Evolutionary conservation across 164 flowering plant genomes (phyloP).

Genomic region (Houttuynia cordata): DNA sequence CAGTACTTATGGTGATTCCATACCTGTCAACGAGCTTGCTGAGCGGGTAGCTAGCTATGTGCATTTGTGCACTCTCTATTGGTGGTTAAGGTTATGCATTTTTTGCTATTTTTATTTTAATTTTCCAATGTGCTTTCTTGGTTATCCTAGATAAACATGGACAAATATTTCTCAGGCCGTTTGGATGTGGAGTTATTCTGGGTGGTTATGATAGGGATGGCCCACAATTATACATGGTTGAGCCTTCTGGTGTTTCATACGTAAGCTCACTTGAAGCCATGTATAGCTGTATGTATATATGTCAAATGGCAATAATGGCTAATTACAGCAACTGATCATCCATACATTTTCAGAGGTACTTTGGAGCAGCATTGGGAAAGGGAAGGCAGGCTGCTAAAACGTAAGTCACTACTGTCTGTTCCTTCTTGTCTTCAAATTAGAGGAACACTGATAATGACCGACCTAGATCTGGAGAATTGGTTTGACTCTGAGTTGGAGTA

Average conservation of each 20-base stretch:
- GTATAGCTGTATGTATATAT: background rate
- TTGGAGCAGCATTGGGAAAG: conserved; percentile 93
- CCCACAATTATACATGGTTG: conserved; percentile 86
- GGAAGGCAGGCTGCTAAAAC: conserved; percentile 95
- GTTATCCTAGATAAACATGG: conserved; percentile 5
- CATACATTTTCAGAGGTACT: conserved; percentile 44
- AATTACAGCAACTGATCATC: background rate
- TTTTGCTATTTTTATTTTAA: background rate
- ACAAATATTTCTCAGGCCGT: conserved; percentile 45
- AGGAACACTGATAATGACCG: background rate
- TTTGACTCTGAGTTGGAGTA: no score
- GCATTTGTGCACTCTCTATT: conserved; percentile 88
- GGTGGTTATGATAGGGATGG: conserved; percentile 98
- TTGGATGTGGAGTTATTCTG: conserved; percentile 94
- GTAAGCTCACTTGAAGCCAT: conserved; percentile 34
- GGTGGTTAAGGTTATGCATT: conserved; percentile 87
- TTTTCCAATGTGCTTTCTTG: background rate
- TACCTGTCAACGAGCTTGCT: conserved; percentile 90
- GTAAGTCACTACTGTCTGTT: conserved; percentile 30
- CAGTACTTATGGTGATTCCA: conserved; percentile 79
- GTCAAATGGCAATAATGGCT: background rate
- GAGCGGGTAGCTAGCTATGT: conserved; percentile 96
- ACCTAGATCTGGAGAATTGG: no score
- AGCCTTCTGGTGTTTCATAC: conserved; percentile 93
- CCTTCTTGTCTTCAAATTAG: background rate